Base-by-base conservation (phyloP, 306 rosid species). In the Pueraria montana region DNA sequence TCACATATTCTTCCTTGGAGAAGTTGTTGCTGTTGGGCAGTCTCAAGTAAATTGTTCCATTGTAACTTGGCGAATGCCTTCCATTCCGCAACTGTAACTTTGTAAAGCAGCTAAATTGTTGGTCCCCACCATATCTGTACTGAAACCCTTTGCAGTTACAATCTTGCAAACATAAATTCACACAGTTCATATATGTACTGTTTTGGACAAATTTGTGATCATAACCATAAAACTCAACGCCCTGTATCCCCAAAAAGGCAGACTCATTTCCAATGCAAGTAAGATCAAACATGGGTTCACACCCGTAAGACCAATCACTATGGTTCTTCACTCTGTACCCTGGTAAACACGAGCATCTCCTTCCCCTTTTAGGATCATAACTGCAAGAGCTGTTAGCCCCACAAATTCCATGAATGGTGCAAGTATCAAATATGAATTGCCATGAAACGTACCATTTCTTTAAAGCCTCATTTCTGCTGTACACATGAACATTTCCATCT, bases 51-150 rank as follows among this genome's bases (percentile, higher is more conserved):
- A 59, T 30, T 77, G 72, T n/a, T 46, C 87, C 89, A 2, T 13
- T 7, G 48, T 11, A 79, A 38, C 8, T 11, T 14, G 78, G 78
- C 0, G 81, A 72, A 1, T 23, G 24, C 56, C 59, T 46, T 13
- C 90, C 90, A 59, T 80, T 87, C 16, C 43, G 64, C 32, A 87
- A 72, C 20, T 66, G 26, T 10, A 74, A 55, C 72, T 87, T 84
- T 26, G 76, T 61, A 18, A 18, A 70, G 62, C 90, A 87, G 0
- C 21, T 17, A 11, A 3, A 63, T 16, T 9, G 11, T 9, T 63
- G 6, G 11, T 6, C 38, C 21, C 4, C 43, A 63, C 14, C 69
- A 30, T 63, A 27, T 63, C 43, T 63, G 43, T 62, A 77, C 30
- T 84, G 84, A 40, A 84, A 80, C n/a, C 56, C 90, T 63, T 12